Percentiles rank a stretch among this genome's conserved stretches.
Conservation (phyloP, 1,284 basidiomycete species). For the Trichosporon sp. region DNA sequence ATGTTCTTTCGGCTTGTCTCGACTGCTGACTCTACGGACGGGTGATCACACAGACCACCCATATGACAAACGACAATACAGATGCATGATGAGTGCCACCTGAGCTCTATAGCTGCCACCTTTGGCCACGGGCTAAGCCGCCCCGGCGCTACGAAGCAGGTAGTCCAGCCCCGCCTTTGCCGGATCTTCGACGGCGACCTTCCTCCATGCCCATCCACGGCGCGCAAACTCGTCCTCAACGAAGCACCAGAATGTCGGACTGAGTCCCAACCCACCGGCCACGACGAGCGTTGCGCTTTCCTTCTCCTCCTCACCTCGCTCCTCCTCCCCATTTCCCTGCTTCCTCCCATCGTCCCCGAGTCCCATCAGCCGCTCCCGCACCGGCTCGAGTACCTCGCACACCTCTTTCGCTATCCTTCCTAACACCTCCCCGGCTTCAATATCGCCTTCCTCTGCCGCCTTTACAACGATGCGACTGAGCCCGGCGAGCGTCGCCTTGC, state of each 20-base stretch:
- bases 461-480: constrained; percentile 8
- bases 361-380: not conserved
- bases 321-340: not conserved
- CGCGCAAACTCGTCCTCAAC: constrained; percentile 5
- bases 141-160: not conserved
- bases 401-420: constrained; percentile 16
- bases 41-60: no score
- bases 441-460: constrained; percentile 9
- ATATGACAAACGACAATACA: no score
- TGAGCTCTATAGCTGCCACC: no score
- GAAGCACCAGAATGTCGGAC: constrained; percentile 8
- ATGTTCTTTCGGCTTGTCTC: no score
- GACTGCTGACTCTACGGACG: no score
- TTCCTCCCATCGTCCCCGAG: not conserved
- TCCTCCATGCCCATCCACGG: constrained; percentile 11
- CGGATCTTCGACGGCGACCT: constrained; percentile 11
- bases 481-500: constrained; percentile 16
- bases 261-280: constrained; percentile 14
- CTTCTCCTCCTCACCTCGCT: not conserved
- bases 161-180: constrained; percentile 8
- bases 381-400: constrained; percentile 14
- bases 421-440: constrained; percentile 8
- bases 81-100: no score
- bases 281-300: constrained; percentile 10
- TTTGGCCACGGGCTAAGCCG: no score